Conservation (phyloP, 768 basidiomycete species). For the Mrakia gelida region DNA sequence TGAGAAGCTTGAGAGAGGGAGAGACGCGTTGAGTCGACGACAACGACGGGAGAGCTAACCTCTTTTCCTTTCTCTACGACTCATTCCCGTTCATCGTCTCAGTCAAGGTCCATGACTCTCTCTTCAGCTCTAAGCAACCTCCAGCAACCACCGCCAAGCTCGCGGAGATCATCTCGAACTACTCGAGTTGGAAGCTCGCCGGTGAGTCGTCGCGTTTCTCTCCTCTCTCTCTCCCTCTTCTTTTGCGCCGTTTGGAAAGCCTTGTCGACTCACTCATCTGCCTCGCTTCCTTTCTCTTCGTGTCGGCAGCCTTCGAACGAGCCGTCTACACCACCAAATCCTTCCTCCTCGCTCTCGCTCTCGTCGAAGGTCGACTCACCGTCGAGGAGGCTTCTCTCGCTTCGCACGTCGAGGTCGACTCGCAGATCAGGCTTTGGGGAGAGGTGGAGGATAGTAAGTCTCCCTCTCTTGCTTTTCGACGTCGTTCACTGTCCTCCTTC, state of each 20-base stretch:
- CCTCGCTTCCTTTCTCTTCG: too few species aligned
- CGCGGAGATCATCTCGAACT: conserved; percentile 33
- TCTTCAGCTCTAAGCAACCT: conserved; percentile 67
- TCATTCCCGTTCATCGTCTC: neutral
- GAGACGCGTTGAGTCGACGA: neutral
- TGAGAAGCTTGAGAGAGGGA: neutral
- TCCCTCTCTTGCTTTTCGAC: neutral
- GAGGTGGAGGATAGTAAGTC: conserved; percentile 96
- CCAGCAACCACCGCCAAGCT: conserved; percentile 63
- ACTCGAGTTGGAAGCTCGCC: conserved; percentile 71
- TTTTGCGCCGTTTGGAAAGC: too few species aligned
- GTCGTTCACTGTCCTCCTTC: conserved; percentile 1
- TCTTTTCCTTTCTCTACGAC: neutral
- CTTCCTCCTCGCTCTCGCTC: conserved; percentile 77
- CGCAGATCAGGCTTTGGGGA: conserved; percentile 97
- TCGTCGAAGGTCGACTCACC: conserved; percentile 68
- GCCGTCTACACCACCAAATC: conserved; percentile 86
- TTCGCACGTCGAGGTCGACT: conserved; percentile 85
- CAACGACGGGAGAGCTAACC: neutral
- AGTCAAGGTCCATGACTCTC: conserved; percentile 64
- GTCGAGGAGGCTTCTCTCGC: conserved; percentile 81
- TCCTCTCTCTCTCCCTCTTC: neutral
- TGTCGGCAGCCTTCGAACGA: conserved; percentile 75
- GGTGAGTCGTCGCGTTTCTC: conserved; percentile 53
- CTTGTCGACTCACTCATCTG: too few species aligned